phyloP scores from a whole-genome alignment of 2,329 filamentous ascomycete genomes.

The Epichloe coenophiala region DNA sequence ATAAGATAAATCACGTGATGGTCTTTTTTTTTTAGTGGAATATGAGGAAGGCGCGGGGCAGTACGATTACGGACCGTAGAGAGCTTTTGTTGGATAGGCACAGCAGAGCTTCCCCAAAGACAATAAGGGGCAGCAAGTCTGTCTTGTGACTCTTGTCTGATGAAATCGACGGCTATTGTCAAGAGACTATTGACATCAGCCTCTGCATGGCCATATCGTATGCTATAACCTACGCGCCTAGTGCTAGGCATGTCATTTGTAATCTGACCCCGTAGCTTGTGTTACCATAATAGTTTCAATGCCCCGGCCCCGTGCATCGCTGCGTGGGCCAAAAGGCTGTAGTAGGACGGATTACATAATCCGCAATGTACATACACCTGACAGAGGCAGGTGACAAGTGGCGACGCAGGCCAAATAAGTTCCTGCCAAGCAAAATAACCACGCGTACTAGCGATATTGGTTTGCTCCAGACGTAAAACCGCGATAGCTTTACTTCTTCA shows the following conservation, averaged over 20 bases:
- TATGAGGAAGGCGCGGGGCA: constrained; percentile 4
- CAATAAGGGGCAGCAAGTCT: too few relatives aligned
- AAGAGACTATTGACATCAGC: neutral
- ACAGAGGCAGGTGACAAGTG: too few relatives aligned
- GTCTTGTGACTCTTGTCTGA: neutral
- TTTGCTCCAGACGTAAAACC: neutral
- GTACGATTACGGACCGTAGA: neutral
- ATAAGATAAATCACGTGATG: constrained; percentile 1
- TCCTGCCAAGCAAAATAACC: neutral
- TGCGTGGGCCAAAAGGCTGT: neutral
- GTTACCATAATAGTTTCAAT: neutral
- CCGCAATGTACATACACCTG: too few relatives aligned
- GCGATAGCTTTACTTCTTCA: neutral
- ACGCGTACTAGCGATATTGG: neutral
- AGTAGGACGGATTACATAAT: too few relatives aligned
- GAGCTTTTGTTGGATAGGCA: neutral
- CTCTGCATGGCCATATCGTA: neutral
- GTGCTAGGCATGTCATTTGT: neutral
- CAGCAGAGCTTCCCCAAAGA: too few relatives aligned
- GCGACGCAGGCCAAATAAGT: too few relatives aligned
- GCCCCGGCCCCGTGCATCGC: neutral
- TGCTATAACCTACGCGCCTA: neutral
- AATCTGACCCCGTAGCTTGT: neutral
- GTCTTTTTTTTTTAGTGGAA: neutral
- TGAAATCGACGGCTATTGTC: neutral